Evolutionary conservation across 164 flowering plant species (phyloP), one percentile per base, ranked within the genome.

Genomic region (Brasenia schreberi): DNA sequence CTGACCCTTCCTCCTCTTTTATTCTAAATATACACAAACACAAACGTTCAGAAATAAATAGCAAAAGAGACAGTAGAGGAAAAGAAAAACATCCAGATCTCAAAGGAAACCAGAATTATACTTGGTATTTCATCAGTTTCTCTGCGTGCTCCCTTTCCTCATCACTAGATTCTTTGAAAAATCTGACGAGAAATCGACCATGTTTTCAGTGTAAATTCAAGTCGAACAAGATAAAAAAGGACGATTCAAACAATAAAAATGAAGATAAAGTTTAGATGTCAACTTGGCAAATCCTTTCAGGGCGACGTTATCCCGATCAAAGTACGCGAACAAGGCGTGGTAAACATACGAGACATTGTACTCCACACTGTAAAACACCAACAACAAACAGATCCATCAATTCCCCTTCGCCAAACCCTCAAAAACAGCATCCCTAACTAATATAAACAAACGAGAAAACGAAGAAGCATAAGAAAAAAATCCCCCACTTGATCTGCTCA

Each of bases 81-180:
- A 18, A 58, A 58, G 18, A 58, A 58, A 9, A 66, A 66, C 43
- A 7, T 16, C 4, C 44, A 59, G 9, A 39, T 69, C 9, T 61
- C 23, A 61, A 23, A 14, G 33, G 18, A 61, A 23, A 61, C 33
- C 16, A 58, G 18, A 58, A 18, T 12, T 18, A 14, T 42, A 93
- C 99, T 97, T 95, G 99, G 63, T 95, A 95, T 71, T 88, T 87
- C 97, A 95, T 95, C 18, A 95, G 72, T 64, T 84, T 84, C 78
- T 90, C 97, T 43, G 99, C 97, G 67, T 92, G 99, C 43, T 74
- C 86, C 65, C 99, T 80, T 68, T 95, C 99, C 65, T 95, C 97
- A 0, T 42, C 70, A 43, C 99, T 95, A 0, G 99, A 82, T 64
- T 88, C 97, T 85, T 95, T 87, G 78, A 95, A 95, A 68, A 92